Base-by-base conservation (phyloP, 805 yeast species). In the Yarrowia bubula region DNA sequence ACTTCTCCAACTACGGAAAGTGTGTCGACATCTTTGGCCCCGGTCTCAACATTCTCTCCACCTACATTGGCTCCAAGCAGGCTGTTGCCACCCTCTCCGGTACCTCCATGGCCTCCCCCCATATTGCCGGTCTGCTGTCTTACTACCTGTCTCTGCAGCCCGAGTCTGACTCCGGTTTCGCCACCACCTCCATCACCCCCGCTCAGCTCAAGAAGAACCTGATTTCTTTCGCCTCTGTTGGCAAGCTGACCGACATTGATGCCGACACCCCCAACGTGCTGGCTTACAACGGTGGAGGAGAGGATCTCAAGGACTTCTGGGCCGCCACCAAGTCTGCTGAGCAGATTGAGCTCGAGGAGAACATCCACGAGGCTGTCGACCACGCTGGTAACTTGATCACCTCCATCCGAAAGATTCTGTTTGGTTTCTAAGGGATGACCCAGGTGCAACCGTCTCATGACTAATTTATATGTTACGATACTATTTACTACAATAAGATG, bases 61-160 rank as follows among this genome's bases (percentile, higher is more conserved):
- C 86, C 67, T 84, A 81, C 76, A 83, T 80, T 68, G 85, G 86
- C 61, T 80, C 84, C 42, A 75, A 75, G 63, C 71, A 76, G 57
- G 84, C 84, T 68, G 79, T 84, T 38, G 81, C 83, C 68, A 76
- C 81, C 28, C 77, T 84, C 77, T 82, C 86, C 38, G 87, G 87
- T 69, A 84, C 87, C 18, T 84, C 87, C 43, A 84, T 84, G 87
- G 87, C 87, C 28, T 79, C 87, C 14, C 87, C 87, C 43, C 86
- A 84, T 71, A 75, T 84, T 68, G 80, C 83, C 42, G 87, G 87
- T 18, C 78, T 84, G 71, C 76, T 83, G 73, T 74, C 86, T 6
- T 84, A 84, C 78, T 84, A 78, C 75, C 76, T 84, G 68, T 83
- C 86, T 15, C 80, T 83, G 72, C 82, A 81, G 71, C 87, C 87